Conservation (phyloP, 164 flowering plant species). For the Cinnamomum micranthum region DNA sequence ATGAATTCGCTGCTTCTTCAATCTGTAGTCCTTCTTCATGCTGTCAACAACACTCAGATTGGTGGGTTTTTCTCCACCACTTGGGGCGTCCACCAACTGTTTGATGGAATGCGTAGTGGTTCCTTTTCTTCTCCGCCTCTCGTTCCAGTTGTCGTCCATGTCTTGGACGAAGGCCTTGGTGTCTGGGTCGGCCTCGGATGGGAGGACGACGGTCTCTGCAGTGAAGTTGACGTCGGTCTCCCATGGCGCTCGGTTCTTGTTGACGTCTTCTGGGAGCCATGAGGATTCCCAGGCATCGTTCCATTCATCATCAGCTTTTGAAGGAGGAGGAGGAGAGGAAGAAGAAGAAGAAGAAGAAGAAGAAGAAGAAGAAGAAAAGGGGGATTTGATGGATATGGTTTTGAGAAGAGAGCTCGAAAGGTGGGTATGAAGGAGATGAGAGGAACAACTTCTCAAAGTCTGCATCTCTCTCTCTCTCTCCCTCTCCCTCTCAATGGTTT, state of each 20-base stretch:
- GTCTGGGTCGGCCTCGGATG: conserved; percentile 53
- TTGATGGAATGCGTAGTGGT: conserved; percentile 8
- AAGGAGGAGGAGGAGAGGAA: background rate
- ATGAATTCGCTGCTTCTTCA: conserved; percentile 92
- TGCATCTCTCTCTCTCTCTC: conserved; percentile 12
- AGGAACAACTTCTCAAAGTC: conserved; percentile 1
- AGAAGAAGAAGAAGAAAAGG: background rate
- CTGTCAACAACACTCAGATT: conserved; percentile 49
- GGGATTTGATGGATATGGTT: conserved; percentile 12
- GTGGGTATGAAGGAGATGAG: background rate
- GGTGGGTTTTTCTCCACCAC: background rate
- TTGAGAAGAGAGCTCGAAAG: conserved; percentile 3
- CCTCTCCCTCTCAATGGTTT: background rate
- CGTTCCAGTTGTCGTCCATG: conserved; percentile 89
- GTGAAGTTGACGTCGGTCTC: conserved; percentile 70
- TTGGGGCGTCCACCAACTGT: background rate
- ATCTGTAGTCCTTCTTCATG: conserved; percentile 75
- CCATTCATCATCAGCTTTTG: conserved; percentile 59
- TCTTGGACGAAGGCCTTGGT: conserved; percentile 91
- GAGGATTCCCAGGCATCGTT: conserved; percentile 95
- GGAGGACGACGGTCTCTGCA: conserved; percentile 12
- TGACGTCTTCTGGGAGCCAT: conserved; percentile 83
- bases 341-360: background rate
- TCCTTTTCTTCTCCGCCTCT: conserved; percentile 33
- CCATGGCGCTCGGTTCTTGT: conserved; percentile 74